These are phyloP conservation scores for Apiospora hydei DNA, from an alignment of 2,329 filamentous ascomycete genomes.

Conservation along the genomic window DNA sequence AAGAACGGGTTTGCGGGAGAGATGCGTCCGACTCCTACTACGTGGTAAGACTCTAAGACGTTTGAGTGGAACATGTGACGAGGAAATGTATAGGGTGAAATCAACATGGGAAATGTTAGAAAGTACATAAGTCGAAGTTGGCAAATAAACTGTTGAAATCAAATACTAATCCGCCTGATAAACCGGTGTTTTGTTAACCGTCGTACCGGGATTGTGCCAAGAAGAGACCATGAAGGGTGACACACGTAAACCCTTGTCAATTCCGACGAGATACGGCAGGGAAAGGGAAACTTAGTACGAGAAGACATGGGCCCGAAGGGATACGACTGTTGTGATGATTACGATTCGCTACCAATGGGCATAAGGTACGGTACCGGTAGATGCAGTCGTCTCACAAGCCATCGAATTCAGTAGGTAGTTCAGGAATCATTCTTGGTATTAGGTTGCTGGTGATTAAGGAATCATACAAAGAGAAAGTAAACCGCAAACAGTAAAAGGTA, in stretches of 20 bases:
- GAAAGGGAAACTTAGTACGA: too few relatives aligned
- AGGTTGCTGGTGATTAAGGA: neutral
- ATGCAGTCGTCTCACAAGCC: neutral
- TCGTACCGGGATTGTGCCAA: too few relatives aligned
- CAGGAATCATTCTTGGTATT: neutral
- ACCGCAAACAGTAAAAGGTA: slow-evolving; percentile 23
- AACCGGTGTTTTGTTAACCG: too few relatives aligned
- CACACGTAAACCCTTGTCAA: too few relatives aligned
- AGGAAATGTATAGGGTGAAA: neutral
- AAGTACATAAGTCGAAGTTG: neutral
- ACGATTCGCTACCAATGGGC: too few relatives aligned
- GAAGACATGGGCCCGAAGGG: too few relatives aligned
- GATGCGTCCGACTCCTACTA: neutral
- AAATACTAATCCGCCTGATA: too few relatives aligned
- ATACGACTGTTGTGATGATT: too few relatives aligned
- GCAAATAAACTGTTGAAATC: neutral
- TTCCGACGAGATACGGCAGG: too few relatives aligned
- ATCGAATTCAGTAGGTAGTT: neutral
- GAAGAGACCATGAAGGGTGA: too few relatives aligned
- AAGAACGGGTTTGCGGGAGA: neutral
- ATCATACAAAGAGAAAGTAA: slow-evolving; percentile 9
- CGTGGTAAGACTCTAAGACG: too few relatives aligned
- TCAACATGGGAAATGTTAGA: neutral
- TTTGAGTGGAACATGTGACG: neutral
- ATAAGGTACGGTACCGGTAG: too few relatives aligned